Percentiles rank a stretch among this genome's conserved stretches.
Evolutionary conservation across 2,329 filamentous ascomycete species (phyloP).

Genomic region (Pseudogymnoascus destructans): DNA sequence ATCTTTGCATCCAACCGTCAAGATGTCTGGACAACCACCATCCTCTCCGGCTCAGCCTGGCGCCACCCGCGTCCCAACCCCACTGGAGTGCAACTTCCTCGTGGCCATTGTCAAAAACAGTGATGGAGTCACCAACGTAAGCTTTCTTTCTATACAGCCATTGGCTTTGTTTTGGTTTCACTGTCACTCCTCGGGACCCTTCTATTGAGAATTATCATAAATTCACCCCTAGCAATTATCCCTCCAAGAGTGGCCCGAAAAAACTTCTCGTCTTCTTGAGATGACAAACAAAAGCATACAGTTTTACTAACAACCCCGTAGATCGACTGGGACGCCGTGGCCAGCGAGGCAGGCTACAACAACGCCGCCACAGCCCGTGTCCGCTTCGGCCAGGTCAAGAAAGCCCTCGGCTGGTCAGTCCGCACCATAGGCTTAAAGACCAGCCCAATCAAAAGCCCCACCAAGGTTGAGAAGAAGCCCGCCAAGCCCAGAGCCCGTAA

Average conservation of each 20-base stretch:
- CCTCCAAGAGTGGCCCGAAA: background rate
- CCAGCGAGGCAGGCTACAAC: constrained; percentile 32
- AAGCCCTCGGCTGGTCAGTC: constrained; percentile 28
- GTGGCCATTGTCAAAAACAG: background rate
- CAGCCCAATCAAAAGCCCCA: background rate
- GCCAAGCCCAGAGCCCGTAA: background rate
- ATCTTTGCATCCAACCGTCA: background rate
- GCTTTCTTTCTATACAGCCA: background rate
- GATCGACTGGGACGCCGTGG: constrained; percentile 37
- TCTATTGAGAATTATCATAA: background rate
- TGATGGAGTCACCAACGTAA: constrained; percentile 4
- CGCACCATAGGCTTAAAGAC: background rate
- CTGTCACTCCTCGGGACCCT: background rate
- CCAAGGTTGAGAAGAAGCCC: background rate
- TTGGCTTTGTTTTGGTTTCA: background rate
- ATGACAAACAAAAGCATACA: background rate
- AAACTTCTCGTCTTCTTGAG: background rate
- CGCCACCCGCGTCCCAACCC: background rate
- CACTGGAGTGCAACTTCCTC: background rate
- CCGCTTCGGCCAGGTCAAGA: constrained; percentile 38
- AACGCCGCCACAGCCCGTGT: constrained; percentile 34
- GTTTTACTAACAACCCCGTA: background rate
- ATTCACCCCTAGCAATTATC: background rate
- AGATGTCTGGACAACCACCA: background rate
- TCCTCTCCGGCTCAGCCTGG: background rate